Percentiles rank a stretch among this genome's conserved stretches.
phyloP scores from a whole-genome alignment of 164 flowering plant genomes.

The Tetracentron sinense region DNA sequence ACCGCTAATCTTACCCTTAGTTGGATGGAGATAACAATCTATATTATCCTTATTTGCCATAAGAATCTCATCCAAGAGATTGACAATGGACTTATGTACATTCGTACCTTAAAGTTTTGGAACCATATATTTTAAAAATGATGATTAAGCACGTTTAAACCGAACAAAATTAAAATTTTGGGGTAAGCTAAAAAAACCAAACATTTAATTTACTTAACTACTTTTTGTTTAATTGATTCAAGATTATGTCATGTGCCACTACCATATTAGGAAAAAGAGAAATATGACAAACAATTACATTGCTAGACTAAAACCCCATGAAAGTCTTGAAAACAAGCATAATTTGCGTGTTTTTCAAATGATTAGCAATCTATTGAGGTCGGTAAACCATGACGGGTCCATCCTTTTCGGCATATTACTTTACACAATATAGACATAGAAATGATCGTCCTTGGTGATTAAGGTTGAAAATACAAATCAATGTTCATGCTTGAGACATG shows the following conservation, averaged over 20 bases:
- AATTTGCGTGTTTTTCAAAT: not conserved
- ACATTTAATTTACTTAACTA: no score
- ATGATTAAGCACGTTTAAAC: no score
- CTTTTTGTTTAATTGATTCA: not conserved
- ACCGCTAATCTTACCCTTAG: no score
- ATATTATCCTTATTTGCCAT: no score
- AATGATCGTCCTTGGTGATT: not conserved
- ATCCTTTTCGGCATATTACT: slow-evolving; percentile 24
- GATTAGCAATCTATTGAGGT: not conserved
- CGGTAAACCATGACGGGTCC: slow-evolving; percentile 3
- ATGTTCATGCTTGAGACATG: slow-evolving; percentile 71
- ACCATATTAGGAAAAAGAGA: slow-evolving; percentile 3
- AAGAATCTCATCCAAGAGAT: no score
- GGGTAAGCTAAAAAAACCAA: no score
- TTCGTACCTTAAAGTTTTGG: no score
- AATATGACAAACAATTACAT: not conserved
- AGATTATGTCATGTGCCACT: no score
- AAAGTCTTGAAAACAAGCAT: not conserved
- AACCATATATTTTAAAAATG: no score
- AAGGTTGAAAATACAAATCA: slow-evolving; percentile 20
- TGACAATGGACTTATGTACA: no score
- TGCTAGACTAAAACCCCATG: not conserved
- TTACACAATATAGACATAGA: slow-evolving; percentile 38
- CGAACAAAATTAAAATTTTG: no score
- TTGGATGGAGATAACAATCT: no score